Evolutionary conservation across 2,329 filamentous ascomycete species (phyloP).

Genomic region (Botrytis porri): DNA sequence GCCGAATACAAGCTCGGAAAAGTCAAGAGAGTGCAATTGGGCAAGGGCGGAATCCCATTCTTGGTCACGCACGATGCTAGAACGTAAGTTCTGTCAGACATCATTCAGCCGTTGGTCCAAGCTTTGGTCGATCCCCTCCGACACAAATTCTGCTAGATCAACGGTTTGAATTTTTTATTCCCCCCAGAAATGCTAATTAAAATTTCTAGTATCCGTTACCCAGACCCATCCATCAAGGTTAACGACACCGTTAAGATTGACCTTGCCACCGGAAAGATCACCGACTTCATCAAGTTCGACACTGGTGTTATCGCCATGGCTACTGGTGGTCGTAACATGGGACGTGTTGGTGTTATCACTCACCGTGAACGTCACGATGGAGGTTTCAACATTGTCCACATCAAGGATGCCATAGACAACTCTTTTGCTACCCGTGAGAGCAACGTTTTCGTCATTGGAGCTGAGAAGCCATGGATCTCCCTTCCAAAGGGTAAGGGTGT

Average conservation of each 20-base stretch:
- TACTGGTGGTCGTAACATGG: constrained; percentile 99
- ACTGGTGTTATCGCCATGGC: constrained; percentile 97
- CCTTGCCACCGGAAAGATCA: constrained; percentile 93
- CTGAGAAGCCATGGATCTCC: constrained; percentile 98
- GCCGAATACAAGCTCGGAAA: constrained; percentile 99
- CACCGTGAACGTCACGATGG: constrained; percentile 99
- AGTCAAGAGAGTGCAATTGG: constrained; percentile 99
- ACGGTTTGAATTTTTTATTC: constrained; percentile 36
- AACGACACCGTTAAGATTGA: constrained; percentile 99
- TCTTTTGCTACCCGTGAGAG: constrained; percentile 97
- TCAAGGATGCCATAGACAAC: constrained; percentile 99
- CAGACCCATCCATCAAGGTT: constrained; percentile 97
- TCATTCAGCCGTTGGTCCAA: constrained; percentile 99
- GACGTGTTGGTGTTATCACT: constrained; percentile 99
- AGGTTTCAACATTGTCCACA: constrained; percentile 99
- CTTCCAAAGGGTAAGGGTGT: constrained; percentile 99
- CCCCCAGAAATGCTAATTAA: constrained; percentile 37
- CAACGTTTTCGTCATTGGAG: constrained; percentile 99
- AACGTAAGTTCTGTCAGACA: constrained; percentile 98
- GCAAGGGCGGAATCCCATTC: constrained; percentile 99
- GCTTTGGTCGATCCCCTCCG: constrained; percentile 70
- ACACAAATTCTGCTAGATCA: constrained; percentile 37
- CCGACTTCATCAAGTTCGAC: constrained; percentile 98
- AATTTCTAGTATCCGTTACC: constrained; percentile 87
- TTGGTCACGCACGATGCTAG: constrained; percentile 99